These are phyloP conservation scores for Fusarium subglutinans DNA, from an alignment of 2,329 filamentous ascomycete species.

Conservation along the genomic window DNA sequence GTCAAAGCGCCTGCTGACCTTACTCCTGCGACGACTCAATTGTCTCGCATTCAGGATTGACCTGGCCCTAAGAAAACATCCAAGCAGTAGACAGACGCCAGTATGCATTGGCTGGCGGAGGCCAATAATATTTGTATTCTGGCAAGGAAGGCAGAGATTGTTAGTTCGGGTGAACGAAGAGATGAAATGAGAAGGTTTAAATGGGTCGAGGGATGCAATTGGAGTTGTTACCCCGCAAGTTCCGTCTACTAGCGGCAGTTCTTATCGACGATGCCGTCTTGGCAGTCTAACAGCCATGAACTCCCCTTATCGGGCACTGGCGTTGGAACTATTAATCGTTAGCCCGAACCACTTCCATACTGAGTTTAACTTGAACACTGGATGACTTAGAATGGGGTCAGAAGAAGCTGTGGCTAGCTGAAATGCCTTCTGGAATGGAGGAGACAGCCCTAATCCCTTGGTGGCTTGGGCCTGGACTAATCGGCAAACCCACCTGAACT, in stretches of 20 bases:
- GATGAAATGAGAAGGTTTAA: too few relatives aligned
- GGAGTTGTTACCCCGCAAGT: neutral
- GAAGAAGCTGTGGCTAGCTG: neutral
- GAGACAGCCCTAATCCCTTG: neutral
- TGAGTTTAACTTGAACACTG: neutral
- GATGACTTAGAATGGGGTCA: neutral
- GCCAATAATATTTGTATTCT: fast-evolving
- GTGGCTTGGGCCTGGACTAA: neutral
- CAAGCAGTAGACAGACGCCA: fast-evolving
- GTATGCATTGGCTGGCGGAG: too few relatives aligned
- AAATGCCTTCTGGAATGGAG: neutral
- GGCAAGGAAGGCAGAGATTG: too few relatives aligned
- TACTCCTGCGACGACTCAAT: too few relatives aligned
- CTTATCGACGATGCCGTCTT: neutral
- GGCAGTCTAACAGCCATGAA: neutral
- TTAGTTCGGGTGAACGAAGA: too few relatives aligned
- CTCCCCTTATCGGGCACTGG: fast-evolving
- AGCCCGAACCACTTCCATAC: neutral
- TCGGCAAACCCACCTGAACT: neutral
- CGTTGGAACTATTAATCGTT: neutral
- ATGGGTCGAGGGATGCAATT: too few relatives aligned
- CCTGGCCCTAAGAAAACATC: fast-evolving
- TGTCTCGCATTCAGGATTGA: too few relatives aligned
- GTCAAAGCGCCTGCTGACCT: fast-evolving
- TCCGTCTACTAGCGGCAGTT: neutral